Evolutionary conservation across 2,329 filamentous ascomycete species (phyloP), one percentile per base, ranked within the genome.

Genomic region (Ambrosiella cleistominuta): DNA sequence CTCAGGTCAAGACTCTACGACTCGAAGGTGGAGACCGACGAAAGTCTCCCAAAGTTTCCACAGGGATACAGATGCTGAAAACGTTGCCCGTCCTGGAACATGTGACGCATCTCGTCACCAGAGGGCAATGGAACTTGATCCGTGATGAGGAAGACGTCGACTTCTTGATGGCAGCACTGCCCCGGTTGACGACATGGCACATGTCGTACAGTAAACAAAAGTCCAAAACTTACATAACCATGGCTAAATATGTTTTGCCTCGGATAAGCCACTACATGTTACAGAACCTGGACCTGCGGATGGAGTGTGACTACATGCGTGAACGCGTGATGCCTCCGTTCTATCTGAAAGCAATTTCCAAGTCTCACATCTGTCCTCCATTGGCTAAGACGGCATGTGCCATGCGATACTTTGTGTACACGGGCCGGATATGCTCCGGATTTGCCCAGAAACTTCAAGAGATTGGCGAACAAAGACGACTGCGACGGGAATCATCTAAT

Each of bases 61-160:
- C 27, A 27, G 27, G 27, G 27, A 27, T 27, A 27, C 27, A 27
- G 27, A 27, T 27, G 27, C 3, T 27, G 27, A 5, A 27, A 27
- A 27, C 4, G 27, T 5, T 27, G 27, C 27, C 27, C 27, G 27
- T 27, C 27, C 27, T 27, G 27, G 4, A 27, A 27, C 27, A 27
- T 27, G 27, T 27, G 27, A 27, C 27, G 27, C 27, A 27, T 27
- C 27, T 27, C 27, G 78, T 88, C 49, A 83, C 84, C 68, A 82
- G 84, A 64, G 85, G 85, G 6, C 83, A 87, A 63, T 89, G 85
- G 85, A 88, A 88, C 65, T 74, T 88, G 36, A 83, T 87, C 67
- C 75, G 85, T 52, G 72, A 76, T 13, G 71, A 78, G 49, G 70
- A 72, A 15, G 83, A 88, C 66, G 88, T 85, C 68, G 69, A 74